phyloP scores from a whole-genome alignment of 192 early-diverging fungal species.

The Fimicolochytrium jonesii region DNA sequence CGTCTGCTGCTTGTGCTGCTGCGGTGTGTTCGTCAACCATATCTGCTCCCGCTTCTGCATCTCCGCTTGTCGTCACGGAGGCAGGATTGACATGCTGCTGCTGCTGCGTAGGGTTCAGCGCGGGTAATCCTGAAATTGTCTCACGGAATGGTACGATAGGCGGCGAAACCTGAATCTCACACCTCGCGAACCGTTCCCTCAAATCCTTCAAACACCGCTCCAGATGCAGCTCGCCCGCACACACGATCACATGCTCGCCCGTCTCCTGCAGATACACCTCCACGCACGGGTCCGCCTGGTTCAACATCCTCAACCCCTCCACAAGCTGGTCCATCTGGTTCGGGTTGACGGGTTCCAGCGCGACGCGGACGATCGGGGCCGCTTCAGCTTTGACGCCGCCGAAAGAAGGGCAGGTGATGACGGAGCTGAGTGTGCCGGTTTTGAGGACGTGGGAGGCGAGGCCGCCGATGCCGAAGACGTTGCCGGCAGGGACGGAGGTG shows the following conservation, averaged over 20 bases:
- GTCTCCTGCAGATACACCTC: constrained; percentile 89
- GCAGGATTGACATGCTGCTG: background rate
- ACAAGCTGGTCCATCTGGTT: constrained; percentile 82
- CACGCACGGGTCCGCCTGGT: constrained; percentile 93
- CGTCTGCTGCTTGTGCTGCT: background rate
- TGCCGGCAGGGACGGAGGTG: constrained; percentile 85
- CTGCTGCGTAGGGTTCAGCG: constrained; percentile 6
- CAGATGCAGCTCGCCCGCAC: constrained; percentile 95
- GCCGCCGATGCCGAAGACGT: constrained; percentile 89
- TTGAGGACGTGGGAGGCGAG: constrained; percentile 90
- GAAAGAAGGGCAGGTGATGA: constrained; percentile 70
- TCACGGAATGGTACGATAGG: constrained; percentile 98
- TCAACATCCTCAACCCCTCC: constrained; percentile 82
- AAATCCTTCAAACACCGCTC: constrained; percentile 95
- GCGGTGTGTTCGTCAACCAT: background rate
- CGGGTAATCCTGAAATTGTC: constrained; percentile 62
- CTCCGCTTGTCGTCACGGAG: background rate
- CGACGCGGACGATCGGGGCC: constrained; percentile 94
- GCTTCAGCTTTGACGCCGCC: constrained; percentile 59
- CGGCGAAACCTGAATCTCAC: constrained; percentile 87
- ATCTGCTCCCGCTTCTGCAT: background rate
- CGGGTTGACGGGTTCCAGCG: constrained; percentile 88
- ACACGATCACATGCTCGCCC: constrained; percentile 94
- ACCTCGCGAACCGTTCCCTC: constrained; percentile 88
- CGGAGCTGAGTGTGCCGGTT: constrained; percentile 83